Conservation (phyloP, 495 filamentous ascomycete species). For the Trichoderma asperelloides region DNA sequence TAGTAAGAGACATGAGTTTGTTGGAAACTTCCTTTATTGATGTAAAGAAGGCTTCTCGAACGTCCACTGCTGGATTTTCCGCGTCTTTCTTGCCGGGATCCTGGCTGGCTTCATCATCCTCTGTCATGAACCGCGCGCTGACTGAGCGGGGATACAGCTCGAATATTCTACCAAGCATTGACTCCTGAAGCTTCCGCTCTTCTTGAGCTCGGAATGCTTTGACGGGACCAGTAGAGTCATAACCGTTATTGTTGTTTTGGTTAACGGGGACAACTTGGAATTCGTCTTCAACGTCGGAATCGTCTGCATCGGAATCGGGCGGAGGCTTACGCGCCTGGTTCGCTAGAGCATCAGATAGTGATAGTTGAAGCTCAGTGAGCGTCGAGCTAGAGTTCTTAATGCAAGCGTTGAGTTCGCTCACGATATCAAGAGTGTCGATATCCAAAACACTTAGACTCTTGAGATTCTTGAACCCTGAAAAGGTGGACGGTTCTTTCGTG, state of each 20-base stretch:
- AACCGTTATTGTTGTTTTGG: slow-evolving; percentile 13
- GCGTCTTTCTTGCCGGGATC: slow-evolving; percentile 18
- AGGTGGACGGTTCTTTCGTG: slow-evolving; percentile 32
- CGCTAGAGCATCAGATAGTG: slow-evolving; percentile 45
- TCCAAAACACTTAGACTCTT: slow-evolving; percentile 46
- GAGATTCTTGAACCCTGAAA: slow-evolving; percentile 49
- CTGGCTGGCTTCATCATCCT: slow-evolving; percentile 15
- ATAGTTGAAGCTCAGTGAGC: slow-evolving; percentile 45
- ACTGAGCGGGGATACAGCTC: slow-evolving; percentile 15
- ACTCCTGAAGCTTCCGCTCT: slow-evolving; percentile 45
- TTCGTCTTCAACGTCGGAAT: slow-evolving; percentile 44
- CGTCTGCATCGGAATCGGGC: slow-evolving; percentile 38
- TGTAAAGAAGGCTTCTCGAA: slow-evolving; percentile 32
- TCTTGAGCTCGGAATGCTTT: slow-evolving; percentile 35
- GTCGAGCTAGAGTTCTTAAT: slow-evolving; percentile 41
- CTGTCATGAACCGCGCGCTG: slow-evolving; percentile 9
- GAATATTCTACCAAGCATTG: slow-evolving; percentile 45
- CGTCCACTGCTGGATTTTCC: slow-evolving; percentile 16
- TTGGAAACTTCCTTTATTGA: slow-evolving; percentile 28
- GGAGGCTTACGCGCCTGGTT: slow-evolving; percentile 42
- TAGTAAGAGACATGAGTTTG: slow-evolving; percentile 26
- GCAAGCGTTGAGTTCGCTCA: slow-evolving; percentile 45
- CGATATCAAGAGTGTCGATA: slow-evolving; percentile 46
- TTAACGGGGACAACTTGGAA: slow-evolving; percentile 22
- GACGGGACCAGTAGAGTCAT: slow-evolving; percentile 28